Evolutionary conservation across 2,329 filamentous ascomycete genomes (phyloP).

Genomic region (Fusarium robinianum): DNA sequence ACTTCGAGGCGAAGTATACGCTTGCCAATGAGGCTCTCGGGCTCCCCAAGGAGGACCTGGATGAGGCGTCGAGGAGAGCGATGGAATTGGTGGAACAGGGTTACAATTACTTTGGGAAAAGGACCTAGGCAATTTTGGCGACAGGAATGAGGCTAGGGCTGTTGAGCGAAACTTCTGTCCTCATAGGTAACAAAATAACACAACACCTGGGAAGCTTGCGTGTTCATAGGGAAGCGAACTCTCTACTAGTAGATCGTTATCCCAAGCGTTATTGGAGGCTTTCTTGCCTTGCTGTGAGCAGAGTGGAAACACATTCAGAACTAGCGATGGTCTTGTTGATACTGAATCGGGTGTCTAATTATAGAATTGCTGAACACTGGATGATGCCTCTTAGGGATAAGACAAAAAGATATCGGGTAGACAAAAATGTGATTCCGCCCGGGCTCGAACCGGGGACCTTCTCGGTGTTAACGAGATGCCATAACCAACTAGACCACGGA

Average conservation of each 20-base stretch:
- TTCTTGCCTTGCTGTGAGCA: no score
- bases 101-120: conserved; percentile 32
- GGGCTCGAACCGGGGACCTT: conserved; percentile 35
- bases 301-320: no score
- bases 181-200: no score
- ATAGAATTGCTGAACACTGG: background rate
- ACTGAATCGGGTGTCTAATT: no score
- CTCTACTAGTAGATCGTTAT: no score
- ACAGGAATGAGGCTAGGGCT: background rate
- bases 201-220: no score
- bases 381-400: background rate
- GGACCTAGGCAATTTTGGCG: background rate
- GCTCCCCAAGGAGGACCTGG: conserved; percentile 61
- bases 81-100: conserved; percentile 45
- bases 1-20: conserved; percentile 46
- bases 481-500: conserved; percentile 35
- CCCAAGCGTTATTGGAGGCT: no score
- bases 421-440: conserved; percentile 27
- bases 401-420: background rate
- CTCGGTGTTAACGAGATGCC: conserved; percentile 33
- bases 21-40: conserved; percentile 58
- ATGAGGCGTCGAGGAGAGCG: conserved; percentile 57
- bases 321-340: no score
- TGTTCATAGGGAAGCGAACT: no score
- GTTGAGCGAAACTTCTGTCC: no score